A percentile compares a stretch with the other conserved stretches of the same genome.
Conservation (phyloP, 2,329 filamentous ascomycete species). For the Penicillium olsonii region DNA sequence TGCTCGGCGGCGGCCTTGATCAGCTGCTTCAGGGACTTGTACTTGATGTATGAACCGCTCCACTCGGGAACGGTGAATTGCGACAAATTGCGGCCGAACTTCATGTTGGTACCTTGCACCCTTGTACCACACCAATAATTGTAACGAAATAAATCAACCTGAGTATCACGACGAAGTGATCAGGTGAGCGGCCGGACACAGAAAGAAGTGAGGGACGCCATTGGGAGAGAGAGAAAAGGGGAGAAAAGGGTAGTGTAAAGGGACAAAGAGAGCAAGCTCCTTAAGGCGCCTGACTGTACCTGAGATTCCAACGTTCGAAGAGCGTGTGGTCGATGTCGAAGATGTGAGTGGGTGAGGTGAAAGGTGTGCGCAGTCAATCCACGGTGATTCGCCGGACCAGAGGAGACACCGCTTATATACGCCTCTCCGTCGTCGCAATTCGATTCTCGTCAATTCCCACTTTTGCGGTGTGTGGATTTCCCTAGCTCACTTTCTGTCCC, state of each 20-base stretch:
- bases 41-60: conserved; percentile 53
- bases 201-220: conserved; percentile 17
- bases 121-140: no score
- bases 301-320: conserved; percentile 10
- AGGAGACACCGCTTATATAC: not conserved
- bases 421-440: no score
- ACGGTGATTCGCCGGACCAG: conserved; percentile 28
- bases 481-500: not conserved
- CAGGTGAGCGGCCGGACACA: conserved; percentile 27
- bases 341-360: not conserved
- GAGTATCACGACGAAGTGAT: conserved; percentile 21
- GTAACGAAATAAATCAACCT: conserved; percentile 11
- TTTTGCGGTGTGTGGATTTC: not conserved
- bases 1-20: conserved; percentile 75
- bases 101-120: conserved; percentile 48
- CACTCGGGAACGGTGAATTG: conserved; percentile 55
- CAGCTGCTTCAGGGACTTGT: conserved; percentile 77
- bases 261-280: conserved; percentile 5
- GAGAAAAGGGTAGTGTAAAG: not conserved
- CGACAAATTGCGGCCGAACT: conserved; percentile 52
- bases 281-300: conserved; percentile 16
- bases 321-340: not conserved
- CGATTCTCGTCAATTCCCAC: not conserved
- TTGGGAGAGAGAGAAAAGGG: conserved; percentile 8
- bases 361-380: conserved; percentile 18